A percentile compares a stretch with the other conserved stretches of the same genome.
phyloP scores from a whole-genome alignment of 768 basidiomycete species.

The Mrakia gelida region DNA sequence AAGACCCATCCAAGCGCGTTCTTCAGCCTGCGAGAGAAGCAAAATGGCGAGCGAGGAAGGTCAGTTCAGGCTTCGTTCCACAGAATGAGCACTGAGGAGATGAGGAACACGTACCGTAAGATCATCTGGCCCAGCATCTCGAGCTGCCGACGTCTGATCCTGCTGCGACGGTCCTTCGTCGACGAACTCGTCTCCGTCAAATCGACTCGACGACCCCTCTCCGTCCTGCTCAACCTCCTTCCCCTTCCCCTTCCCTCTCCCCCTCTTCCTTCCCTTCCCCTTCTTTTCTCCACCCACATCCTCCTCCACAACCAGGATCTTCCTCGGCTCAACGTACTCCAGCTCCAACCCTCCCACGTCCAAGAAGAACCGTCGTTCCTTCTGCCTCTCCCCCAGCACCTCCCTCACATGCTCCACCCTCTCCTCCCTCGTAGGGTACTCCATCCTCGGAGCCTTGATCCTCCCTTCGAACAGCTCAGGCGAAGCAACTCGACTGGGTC shows the following conservation, averaged over 20 bases:
- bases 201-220: not conserved
- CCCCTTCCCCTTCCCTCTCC: slow-evolving; percentile 22
- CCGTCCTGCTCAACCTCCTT: slow-evolving; percentile 18
- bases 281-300: not conserved
- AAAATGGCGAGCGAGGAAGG: not conserved
- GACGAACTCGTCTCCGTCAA: not conserved
- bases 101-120: not conserved
- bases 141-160: not conserved
- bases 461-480: slow-evolving; percentile 8
- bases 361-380: slow-evolving; percentile 16
- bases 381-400: slow-evolving; percentile 16
- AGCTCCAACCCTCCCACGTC: slow-evolving; percentile 22
- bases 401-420: not conserved
- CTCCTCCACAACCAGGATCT: not conserved
- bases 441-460: slow-evolving; percentile 11
- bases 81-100: too few species aligned
- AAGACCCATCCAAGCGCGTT: slow-evolving; percentile 16
- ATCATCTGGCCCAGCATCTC: not conserved
- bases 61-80: not conserved
- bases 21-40: not conserved
- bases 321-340: slow-evolving; percentile 4
- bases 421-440: not conserved
- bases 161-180: not conserved
- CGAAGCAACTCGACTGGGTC: not conserved
- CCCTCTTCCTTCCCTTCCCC: slow-evolving; percentile 23